These are phyloP conservation scores for Auricularia auricula-judae DNA, from an alignment of 768 basidiomycete species.

Conservation along the genomic window DNA sequence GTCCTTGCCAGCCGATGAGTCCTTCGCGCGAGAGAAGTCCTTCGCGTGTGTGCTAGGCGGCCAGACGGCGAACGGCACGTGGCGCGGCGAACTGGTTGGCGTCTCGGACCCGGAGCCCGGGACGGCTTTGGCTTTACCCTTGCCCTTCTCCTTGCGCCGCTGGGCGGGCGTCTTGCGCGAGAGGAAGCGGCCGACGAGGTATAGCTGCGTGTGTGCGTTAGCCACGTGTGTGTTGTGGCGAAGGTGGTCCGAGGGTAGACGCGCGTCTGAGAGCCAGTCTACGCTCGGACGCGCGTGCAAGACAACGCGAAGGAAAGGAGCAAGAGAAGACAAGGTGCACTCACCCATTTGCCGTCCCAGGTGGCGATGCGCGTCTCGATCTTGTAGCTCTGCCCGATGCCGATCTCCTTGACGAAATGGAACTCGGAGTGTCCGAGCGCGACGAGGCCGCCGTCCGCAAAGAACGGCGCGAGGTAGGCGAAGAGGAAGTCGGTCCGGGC, in stretches of 20 bases:
- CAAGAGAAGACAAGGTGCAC: not conserved
- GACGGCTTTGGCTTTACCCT: not conserved
- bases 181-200: not conserved
- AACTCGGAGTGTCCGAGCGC: not conserved
- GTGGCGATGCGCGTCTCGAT: not conserved
- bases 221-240: not conserved
- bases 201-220: not conserved
- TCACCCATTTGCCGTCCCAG: not conserved
- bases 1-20: too few relatives aligned
- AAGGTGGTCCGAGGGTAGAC: too few relatives aligned
- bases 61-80: not conserved
- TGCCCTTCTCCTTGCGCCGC: not conserved
- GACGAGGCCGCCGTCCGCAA: not conserved
- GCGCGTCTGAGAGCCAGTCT: too few relatives aligned
- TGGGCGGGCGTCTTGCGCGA: not conserved
- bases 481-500: not conserved
- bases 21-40: too few relatives aligned
- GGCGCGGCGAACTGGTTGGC: not conserved
- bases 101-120: not conserved
- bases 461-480: not conserved
- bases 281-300: too few relatives aligned
- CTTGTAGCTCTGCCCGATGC: not conserved
- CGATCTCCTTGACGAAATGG: not conserved
- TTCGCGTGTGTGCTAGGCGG: too few relatives aligned
- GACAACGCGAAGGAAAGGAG: not conserved